These are phyloP conservation scores for Nitzschia sp. DNA, from an alignment of 108 stramenopile genomes.

Conservation along the genomic window DNA sequence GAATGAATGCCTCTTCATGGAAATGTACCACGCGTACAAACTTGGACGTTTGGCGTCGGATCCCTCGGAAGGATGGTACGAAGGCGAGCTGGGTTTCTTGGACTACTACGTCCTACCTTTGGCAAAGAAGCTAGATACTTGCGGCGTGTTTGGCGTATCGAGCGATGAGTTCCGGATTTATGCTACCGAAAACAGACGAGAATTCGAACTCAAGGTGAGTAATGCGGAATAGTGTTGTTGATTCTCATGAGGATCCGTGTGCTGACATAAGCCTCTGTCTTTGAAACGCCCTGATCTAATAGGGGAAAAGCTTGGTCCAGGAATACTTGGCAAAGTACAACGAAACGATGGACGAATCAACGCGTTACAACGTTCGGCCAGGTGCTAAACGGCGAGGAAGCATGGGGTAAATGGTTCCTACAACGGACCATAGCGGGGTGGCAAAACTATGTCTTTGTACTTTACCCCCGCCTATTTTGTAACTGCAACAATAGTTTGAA, in stretches of 20 bases:
- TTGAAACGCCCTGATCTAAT: too few species aligned
- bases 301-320: too few species aligned
- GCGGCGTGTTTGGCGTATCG: neutral
- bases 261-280: too few species aligned
- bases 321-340: neutral
- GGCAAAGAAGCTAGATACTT: conserved; percentile 34
- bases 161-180: neutral
- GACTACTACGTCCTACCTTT: conserved; percentile 38
- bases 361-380: too few species aligned
- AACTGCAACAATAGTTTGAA: too few species aligned
- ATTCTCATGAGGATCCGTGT: too few species aligned
- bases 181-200: neutral
- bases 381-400: too few species aligned
- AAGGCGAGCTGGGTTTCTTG: conserved; percentile 41
- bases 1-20: conserved; percentile 46
- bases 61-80: conserved; percentile 47
- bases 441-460: too few species aligned
- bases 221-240: too few species aligned
- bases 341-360: neutral
- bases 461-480: too few species aligned
- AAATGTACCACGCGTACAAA: conserved; percentile 45
- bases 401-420: too few species aligned
- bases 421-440: too few species aligned
- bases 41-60: conserved; percentile 34
- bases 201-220: neutral